These are phyloP conservation scores for Blastobotrys malaysiensis DNA, from an alignment of 1,139 yeast species.

Conservation along the genomic window DNA sequence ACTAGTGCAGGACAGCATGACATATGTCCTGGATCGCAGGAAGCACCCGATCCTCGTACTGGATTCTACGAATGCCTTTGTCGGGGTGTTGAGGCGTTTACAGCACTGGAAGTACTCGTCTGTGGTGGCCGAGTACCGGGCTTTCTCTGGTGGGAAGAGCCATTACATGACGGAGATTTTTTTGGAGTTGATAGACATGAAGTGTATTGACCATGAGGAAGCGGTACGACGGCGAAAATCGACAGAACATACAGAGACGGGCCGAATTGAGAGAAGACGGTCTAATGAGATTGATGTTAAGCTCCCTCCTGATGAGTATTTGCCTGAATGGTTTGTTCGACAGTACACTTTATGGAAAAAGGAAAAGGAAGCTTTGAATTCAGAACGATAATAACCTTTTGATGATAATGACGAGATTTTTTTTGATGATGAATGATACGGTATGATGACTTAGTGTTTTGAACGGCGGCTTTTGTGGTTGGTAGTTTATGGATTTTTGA, in stretches of 20 bases:
- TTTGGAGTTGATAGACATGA: constrained; percentile 55
- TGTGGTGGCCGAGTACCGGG: constrained; percentile 76
- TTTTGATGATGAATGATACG: too few species aligned
- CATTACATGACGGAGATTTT: constrained; percentile 80
- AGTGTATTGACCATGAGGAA: constrained; percentile 20
- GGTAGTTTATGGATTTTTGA: too few species aligned
- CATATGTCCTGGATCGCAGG: constrained; percentile 51
- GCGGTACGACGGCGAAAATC: not conserved
- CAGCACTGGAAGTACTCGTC: constrained; percentile 89
- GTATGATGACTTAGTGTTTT: too few species aligned
- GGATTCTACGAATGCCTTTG: constrained; percentile 73
- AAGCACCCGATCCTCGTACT: constrained; percentile 69
- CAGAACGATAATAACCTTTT: not conserved
- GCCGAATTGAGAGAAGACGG: not conserved
- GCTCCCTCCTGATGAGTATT: constrained; percentile 54
- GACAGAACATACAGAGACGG: not conserved
- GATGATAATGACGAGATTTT: too few species aligned
- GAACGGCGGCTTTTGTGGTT: too few species aligned
- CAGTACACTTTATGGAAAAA: constrained; percentile 63
- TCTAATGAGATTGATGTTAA: constrained; percentile 14
- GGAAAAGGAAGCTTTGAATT: constrained; percentile 22
- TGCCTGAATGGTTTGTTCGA: constrained; percentile 67
- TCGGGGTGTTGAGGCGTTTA: constrained; percentile 73
- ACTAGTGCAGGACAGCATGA: constrained; percentile 34
- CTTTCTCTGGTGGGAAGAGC: constrained; percentile 66